Base-by-base conservation (phyloP, 805 yeast genomes). In the Candida hungchunana region DNA sequence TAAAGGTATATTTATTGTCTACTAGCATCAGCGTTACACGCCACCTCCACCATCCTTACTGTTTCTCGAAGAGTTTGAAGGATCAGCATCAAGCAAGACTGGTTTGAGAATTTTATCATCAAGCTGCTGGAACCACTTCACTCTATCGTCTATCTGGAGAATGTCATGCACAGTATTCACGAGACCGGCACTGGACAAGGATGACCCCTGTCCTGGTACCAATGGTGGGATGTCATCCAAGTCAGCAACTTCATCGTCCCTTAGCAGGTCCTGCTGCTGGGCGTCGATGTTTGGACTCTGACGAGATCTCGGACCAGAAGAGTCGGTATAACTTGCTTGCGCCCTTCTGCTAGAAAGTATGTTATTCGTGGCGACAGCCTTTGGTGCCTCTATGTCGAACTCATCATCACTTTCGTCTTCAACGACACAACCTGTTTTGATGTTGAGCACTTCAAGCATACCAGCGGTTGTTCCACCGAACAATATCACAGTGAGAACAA, bases 391-490 rank as follows among this genome's bases (percentile, higher is more conserved):
- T 31, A 88, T 82, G 55, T 90, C 97, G 58, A 90, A 90, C 58
- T 93, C 98, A 53, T 93, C 97, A 60, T 93, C 98, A 33, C 87
- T 77, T 26, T 79, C 89, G 37, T 63, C 73, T 39, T 86, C 95
- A 47, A 81, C 90, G 14, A 84, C 71, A 44, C 90, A 86, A 1
- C 98, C 98, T 2, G 95, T 83, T 49, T 83, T 82, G 49, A 93
- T 94, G 30, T 94, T 93, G 48, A 93, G 68, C 47, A 90, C 85
- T 58, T 93, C 99, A 41, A 93, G 73, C 99, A 93, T 93, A 29
- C 95, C 85, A 1, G 98, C 97, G 0, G 97, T 93, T 1, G 98
- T 93, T 25, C 99, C 98, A 40, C 99, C 99, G 59, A 93, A 93
- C 19, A 93, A 72, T 37, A 93, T 89, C 19, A 93, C 98, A 0